A percentile compares a stretch with the other conserved stretches of the same genome.
Conservation (phyloP, 805 yeast species). For the Ogataea ramenticola region DNA sequence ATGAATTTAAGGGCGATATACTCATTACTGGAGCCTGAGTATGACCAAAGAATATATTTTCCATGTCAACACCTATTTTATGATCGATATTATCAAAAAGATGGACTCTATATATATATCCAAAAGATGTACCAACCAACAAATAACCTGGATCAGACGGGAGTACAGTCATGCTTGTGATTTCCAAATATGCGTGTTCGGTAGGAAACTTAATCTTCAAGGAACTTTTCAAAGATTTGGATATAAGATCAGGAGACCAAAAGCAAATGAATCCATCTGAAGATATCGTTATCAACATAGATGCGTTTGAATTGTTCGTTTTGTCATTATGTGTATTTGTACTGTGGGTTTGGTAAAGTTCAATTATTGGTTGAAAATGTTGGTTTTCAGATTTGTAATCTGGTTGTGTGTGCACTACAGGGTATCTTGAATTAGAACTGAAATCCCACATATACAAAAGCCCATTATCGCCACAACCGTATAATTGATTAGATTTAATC, state of each 20-base stretch:
- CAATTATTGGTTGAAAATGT: conserved; percentile 12
- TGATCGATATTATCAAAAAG: conserved; percentile 22
- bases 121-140: conserved; percentile 31
- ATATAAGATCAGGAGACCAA: conserved; percentile 3
- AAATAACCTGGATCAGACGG: conserved; percentile 23
- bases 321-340: not conserved
- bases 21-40: conserved; percentile 25
- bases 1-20: conserved; percentile 8
- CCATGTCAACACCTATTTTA: conserved; percentile 17
- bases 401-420: conserved; percentile 9
- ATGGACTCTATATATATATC: conserved; percentile 25
- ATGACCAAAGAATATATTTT: conserved; percentile 21
- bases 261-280: conserved; percentile 8
- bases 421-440: conserved; percentile 22
- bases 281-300: conserved; percentile 17
- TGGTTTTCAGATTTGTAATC: not conserved
- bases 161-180: conserved; percentile 7
- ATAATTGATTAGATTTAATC: conserved; percentile 29
- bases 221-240: conserved; percentile 4
- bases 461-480: conserved; percentile 46
- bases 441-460: conserved; percentile 44
- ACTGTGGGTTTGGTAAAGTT: conserved; percentile 14
- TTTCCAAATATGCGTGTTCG: conserved; percentile 8
- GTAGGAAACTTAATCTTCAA: conserved; percentile 8
- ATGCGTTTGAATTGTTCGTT: not conserved